Conservation (phyloP, 768 basidiomycete genomes). For the Psilocybe cyanescens region DNA sequence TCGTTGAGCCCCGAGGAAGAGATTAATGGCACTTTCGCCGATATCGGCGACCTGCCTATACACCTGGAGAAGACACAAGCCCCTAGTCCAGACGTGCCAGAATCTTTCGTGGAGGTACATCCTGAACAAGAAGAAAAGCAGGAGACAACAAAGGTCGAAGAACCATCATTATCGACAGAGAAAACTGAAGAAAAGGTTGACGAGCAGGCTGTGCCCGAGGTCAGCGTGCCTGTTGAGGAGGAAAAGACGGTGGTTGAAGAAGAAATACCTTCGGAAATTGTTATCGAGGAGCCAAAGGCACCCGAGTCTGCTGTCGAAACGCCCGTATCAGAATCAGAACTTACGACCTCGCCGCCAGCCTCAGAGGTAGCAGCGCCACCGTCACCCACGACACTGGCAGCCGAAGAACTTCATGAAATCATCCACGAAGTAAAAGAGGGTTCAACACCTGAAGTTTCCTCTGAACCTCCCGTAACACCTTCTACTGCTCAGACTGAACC, state of each 20-base stretch:
- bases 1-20: constrained; percentile 19
- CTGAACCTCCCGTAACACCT: neutral
- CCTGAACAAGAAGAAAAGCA: neutral
- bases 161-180: neutral
- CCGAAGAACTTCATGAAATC: neutral
- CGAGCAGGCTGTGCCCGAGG: neutral
- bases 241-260: neutral
- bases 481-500: neutral
- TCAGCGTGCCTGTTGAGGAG: neutral
- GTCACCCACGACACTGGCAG: neutral
- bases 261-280: neutral
- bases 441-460: neutral
- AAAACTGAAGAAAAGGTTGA: neutral
- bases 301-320: neutral
- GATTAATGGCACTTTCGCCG: constrained; percentile 4
- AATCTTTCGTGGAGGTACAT: neutral
- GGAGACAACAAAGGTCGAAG: neutral
- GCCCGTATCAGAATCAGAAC: neutral
- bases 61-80: neutral
- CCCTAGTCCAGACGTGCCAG: neutral
- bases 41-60: neutral
- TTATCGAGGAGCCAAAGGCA: neutral
- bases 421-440: neutral
- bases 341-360: neutral
- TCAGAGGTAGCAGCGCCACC: neutral